Conservation (phyloP, 768 basidiomycete genomes). For the Lentinula edodes region DNA sequence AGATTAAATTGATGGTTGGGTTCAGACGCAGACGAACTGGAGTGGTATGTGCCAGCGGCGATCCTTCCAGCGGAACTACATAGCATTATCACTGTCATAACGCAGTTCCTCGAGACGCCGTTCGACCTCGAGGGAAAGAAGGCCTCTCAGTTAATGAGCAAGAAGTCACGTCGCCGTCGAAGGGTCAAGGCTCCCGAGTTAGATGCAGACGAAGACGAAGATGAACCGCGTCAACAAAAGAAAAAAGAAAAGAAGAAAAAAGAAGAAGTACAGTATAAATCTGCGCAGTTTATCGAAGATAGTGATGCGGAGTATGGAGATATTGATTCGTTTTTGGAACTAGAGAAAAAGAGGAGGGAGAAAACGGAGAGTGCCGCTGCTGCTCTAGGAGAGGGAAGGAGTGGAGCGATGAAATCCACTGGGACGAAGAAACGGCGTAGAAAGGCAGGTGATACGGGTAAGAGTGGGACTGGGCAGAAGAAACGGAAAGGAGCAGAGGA, state of each 20-base stretch:
- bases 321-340: constrained; percentile 79
- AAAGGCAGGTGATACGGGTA: constrained; percentile 24
- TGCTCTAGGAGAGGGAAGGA: constrained; percentile 29
- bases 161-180: constrained; percentile 44
- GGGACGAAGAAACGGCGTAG: constrained; percentile 44
- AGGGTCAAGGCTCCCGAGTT: constrained; percentile 1
- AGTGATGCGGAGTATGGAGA: constrained; percentile 77
- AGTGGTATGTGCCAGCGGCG: constrained; percentile 82
- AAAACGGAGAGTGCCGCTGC: constrained; percentile 43
- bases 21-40: constrained; percentile 61
- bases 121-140: constrained; percentile 78
- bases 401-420: constrained; percentile 51
- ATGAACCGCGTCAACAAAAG: constrained; percentile 55
- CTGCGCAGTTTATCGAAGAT: constrained; percentile 88
- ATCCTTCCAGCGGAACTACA: constrained; percentile 64
- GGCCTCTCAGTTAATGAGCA: constrained; percentile 62
- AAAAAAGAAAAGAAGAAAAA: constrained; percentile 40
- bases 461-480: constrained; percentile 20
- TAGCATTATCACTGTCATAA: constrained; percentile 67
- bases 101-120: constrained; percentile 78
- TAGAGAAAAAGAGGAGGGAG: constrained; percentile 60
- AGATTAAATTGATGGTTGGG: constrained; percentile 5
- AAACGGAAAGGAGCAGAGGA: constrained; percentile 24
- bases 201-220: constrained; percentile 42
- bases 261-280: constrained; percentile 68